Evolutionary conservation across 1,284 basidiomycete species (phyloP), one percentile per base, ranked within the genome.

Genomic region (Trichosporon sp.): DNA sequence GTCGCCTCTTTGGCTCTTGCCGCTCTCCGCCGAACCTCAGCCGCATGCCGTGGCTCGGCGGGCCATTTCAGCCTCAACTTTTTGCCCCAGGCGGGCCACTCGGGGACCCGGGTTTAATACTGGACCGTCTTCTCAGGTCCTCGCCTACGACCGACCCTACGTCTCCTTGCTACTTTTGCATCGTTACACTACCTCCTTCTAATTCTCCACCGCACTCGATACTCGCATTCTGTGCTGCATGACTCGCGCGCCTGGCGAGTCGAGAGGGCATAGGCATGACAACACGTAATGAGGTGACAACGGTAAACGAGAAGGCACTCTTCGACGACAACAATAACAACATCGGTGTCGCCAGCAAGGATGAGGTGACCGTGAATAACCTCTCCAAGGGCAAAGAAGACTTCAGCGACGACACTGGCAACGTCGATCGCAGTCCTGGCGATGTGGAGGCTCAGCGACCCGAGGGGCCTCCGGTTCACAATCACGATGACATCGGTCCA

Each of bases 401-500:
- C 16, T 16, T 54, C 32, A 19, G 31, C 31, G 32, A 6, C 31
- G 31, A 35, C 12, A 31, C 59, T 12, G 59, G 6, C 16, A 12
- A 19, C 51, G 48, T 51, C 4, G 19, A 54, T 7, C 51, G 51
- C 35, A 35, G 8, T 4, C 6, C 59, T 14, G 43, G 16, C 11
- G 59, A 63, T 32, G 14, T 63, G 32, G 59, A 63, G 31, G 59
- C 59, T 32, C 59, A 65, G 72, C 19, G 66, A 31, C 59, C 43
- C 16, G 43, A 3, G 3, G 43, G 1, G 43, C 16, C 16, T 4
- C 43, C 59, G 14, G 31, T 31, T 12, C 59, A 63, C 31, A 35
- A 72, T 38, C 74, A 75, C 54, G 71, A 69, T 21, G 73, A 75
- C 3, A 69, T 81, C 16, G 81, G 79, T 31, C 81, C 81, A 3